Conservation (phyloP, 352 stramenopile species). For the Phytophthora tentaculata region DNA sequence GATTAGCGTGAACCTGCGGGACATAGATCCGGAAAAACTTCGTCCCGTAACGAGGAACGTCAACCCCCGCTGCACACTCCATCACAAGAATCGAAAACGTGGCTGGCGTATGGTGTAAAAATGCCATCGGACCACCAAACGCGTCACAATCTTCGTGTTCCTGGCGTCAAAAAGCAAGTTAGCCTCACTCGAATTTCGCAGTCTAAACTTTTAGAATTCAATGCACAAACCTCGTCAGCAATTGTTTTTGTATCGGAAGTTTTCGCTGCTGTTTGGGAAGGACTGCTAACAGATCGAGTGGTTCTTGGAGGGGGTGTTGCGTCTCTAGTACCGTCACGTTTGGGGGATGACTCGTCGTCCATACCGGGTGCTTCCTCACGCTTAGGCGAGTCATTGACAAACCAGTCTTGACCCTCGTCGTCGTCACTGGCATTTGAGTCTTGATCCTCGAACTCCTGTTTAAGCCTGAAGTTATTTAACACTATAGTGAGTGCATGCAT, state of each 20-base stretch:
- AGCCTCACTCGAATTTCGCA: not conserved
- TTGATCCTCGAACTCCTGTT: conserved; percentile 76
- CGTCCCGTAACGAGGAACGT: conserved; percentile 66
- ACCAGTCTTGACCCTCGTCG: conserved; percentile 80
- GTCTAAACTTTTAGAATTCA: not conserved
- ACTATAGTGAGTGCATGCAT: not conserved
- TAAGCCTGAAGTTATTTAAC: conserved; percentile 38
- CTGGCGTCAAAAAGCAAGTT: conserved; percentile 12
- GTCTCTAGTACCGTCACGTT: conserved; percentile 22
- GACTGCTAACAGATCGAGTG: conserved; percentile 26
- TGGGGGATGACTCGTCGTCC: conserved; percentile 31
- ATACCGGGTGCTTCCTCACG: conserved; percentile 34
- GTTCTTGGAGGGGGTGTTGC: conserved; percentile 10
- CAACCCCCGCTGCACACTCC: conserved; percentile 54
- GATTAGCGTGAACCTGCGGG: conserved; percentile 71
- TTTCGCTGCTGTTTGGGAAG: conserved; percentile 26
- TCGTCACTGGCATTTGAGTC: conserved; percentile 55
- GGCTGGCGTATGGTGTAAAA: conserved; percentile 69
- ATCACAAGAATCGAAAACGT: conserved; percentile 71
- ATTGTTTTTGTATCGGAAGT: conserved; percentile 28
- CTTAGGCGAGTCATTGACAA: conserved; percentile 73
- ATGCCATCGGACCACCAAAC: conserved; percentile 52
- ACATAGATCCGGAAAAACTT: conserved; percentile 83
- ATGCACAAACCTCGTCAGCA: conserved; percentile 27
- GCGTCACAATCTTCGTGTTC: conserved; percentile 44